These are phyloP conservation scores for Antarctomyces pellizariae DNA, from an alignment of 495 filamentous ascomycete species.

Conservation along the genomic window DNA sequence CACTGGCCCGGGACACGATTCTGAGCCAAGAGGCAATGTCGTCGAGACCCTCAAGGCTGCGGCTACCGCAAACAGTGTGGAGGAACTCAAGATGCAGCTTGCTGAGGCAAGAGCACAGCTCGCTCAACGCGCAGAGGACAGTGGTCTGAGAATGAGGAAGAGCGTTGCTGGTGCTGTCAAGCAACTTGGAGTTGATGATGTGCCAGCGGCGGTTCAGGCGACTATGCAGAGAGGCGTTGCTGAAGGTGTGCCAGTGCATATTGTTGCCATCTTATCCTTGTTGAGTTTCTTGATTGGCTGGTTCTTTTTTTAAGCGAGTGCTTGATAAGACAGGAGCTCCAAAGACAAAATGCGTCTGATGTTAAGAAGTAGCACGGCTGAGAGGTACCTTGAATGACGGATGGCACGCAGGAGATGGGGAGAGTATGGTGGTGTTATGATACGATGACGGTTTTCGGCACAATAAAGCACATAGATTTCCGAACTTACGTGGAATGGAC, in stretches of 20 bases:
- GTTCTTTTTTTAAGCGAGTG: constrained; percentile 56
- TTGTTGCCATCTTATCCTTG: constrained; percentile 64
- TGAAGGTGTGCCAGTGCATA: constrained; percentile 66
- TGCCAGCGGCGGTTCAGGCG: constrained; percentile 22
- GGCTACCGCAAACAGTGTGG: constrained; percentile 11
- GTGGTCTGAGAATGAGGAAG: constrained; percentile 51
- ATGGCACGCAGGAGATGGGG: no score
- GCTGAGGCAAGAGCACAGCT: constrained; percentile 56
- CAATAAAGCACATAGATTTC: no score
- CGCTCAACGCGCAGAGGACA: constrained; percentile 41
- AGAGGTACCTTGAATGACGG: no score
- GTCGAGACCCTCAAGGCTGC: not conserved
- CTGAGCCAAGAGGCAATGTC: no score
- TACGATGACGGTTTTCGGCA: no score
- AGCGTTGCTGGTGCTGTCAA: constrained; percentile 20
- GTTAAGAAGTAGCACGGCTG: not conserved
- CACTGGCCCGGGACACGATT: constrained; percentile 1
- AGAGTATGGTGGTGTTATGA: no score
- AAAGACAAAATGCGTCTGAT: not conserved
- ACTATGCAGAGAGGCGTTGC: constrained; percentile 30
- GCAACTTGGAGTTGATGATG: constrained; percentile 13
- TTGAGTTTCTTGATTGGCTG: constrained; percentile 83
- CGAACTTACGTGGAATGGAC: no score
- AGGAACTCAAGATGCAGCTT: constrained; percentile 48
- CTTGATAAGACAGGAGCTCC: not conserved